phyloP scores from a whole-genome alignment of 495 filamentous ascomycete species.

The Aspergillus diversus region DNA sequence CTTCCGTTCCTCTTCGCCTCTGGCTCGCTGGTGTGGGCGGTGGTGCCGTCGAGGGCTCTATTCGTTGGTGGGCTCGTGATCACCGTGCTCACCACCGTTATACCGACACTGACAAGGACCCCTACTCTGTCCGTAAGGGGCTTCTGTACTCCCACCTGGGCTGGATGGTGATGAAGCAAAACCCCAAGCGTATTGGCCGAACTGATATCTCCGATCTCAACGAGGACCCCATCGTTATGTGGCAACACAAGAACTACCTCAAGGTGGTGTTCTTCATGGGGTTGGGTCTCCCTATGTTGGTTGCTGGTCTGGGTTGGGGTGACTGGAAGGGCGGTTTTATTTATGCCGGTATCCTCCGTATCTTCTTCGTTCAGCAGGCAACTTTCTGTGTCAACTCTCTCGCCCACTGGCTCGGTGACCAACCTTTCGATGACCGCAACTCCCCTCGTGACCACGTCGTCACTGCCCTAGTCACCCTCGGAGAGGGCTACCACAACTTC shows the following conservation, averaged over 20 bases:
- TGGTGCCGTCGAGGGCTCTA: conserved; percentile 94
- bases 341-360: conserved; percentile 92
- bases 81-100: conserved; percentile 98
- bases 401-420: conserved; percentile 98
- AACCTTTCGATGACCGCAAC: conserved; percentile 99
- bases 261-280: conserved; percentile 88
- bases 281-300: conserved; percentile 77
- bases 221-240: conserved; percentile 90
- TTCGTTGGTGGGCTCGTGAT: conserved; percentile 96
- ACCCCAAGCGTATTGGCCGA: conserved; percentile 89
- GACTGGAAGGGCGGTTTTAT: conserved; percentile 92
- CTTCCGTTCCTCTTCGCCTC: conserved; percentile 83
- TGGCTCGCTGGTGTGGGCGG: conserved; percentile 91
- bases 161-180: conserved; percentile 94
- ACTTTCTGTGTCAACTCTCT: conserved; percentile 99
- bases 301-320: conserved; percentile 86
- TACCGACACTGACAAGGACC: conserved; percentile 98
- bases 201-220: conserved; percentile 98
- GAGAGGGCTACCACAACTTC: conserved; percentile 99
- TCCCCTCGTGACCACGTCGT: conserved; percentile 95
- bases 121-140: conserved; percentile 98
- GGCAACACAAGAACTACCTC: conserved; percentile 94
- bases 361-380: conserved; percentile 98
- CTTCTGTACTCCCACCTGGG: conserved; percentile 95
- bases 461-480: conserved; percentile 92